Conservation (phyloP, 345 rosid species). For the Isatis tinctoria region DNA sequence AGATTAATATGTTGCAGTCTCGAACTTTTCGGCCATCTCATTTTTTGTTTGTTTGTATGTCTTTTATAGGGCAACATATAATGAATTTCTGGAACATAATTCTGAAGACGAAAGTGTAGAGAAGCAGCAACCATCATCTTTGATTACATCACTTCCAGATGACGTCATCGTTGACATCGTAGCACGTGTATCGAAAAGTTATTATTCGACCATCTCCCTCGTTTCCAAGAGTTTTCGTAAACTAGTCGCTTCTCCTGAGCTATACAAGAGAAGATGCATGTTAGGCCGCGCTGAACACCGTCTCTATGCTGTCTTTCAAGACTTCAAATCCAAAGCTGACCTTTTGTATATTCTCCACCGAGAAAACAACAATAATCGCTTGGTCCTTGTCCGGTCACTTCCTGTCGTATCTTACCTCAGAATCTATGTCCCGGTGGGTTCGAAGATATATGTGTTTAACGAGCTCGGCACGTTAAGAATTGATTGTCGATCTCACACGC, state of each 20-base stretch:
- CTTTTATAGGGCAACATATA: no score
- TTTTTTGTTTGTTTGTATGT: no score
- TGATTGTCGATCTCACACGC: neutral
- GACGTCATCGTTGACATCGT: neutral
- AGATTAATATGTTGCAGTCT: no score
- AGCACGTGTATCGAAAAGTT: neutral
- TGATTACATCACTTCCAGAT: neutral
- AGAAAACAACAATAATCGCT: neutral
- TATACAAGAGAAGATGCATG: neutral
- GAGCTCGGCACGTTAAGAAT: neutral
- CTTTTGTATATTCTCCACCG: neutral
- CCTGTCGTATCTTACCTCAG: no score
- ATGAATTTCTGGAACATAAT: no score
- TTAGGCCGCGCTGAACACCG: neutral
- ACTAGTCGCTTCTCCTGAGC: neutral
- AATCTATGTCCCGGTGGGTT: neutral
- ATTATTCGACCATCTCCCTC: neutral
- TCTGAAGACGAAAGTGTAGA: no score
- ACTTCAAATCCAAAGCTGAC: fast-evolving
- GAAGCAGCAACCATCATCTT: no score
- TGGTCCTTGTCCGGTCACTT: no score
- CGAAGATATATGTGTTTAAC: neutral
- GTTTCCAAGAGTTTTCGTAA: neutral
- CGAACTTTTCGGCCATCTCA: no score
- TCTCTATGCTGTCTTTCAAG: neutral